phyloP scores from a whole-genome alignment of 2,329 filamentous ascomycete species.

The Talaromyces rugulosus region DNA sequence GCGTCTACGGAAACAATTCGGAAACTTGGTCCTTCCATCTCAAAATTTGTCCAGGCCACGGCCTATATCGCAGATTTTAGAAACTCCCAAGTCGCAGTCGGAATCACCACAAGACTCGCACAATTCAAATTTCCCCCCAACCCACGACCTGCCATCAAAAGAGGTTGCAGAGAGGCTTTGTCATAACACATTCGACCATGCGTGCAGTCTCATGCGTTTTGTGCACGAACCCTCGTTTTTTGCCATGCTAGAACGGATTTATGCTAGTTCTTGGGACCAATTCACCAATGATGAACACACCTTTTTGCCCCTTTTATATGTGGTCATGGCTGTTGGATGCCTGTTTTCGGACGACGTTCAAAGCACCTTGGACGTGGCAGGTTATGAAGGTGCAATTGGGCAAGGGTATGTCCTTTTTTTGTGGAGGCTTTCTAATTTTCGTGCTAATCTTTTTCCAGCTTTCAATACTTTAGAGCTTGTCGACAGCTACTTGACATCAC shows the following conservation, averaged over 20 bases:
- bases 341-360: slow-evolving; percentile 61
- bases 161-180: slow-evolving; percentile 55
- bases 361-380: slow-evolving; percentile 45
- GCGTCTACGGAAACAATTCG: slow-evolving; percentile 82
- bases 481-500: slow-evolving; percentile 60
- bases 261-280: slow-evolving; percentile 62
- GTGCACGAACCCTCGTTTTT: slow-evolving; percentile 81
- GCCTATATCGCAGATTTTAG: slow-evolving; percentile 58
- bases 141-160: slow-evolving; percentile 65
- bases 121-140: slow-evolving; percentile 39
- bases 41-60: slow-evolving; percentile 53
- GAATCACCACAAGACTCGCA: slow-evolving; percentile 59
- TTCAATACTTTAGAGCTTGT: slow-evolving; percentile 69
- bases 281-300: slow-evolving; percentile 62
- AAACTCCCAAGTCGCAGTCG: slow-evolving; percentile 63
- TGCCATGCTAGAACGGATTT: slow-evolving; percentile 70
- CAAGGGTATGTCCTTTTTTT: slow-evolving; percentile 46
- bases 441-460: slow-evolving; percentile 41
- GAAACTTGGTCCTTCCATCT: slow-evolving; percentile 62
- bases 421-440: background rate
- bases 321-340: slow-evolving; percentile 67
- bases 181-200: slow-evolving; percentile 58
- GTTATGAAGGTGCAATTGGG: slow-evolving; percentile 48
- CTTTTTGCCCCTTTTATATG: slow-evolving; percentile 67
- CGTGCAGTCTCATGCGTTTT: slow-evolving; percentile 62